These are phyloP conservation scores for Rhynchospora pubera DNA, from an alignment of 176 grass and related monocot species.

Conservation along the genomic window DNA sequence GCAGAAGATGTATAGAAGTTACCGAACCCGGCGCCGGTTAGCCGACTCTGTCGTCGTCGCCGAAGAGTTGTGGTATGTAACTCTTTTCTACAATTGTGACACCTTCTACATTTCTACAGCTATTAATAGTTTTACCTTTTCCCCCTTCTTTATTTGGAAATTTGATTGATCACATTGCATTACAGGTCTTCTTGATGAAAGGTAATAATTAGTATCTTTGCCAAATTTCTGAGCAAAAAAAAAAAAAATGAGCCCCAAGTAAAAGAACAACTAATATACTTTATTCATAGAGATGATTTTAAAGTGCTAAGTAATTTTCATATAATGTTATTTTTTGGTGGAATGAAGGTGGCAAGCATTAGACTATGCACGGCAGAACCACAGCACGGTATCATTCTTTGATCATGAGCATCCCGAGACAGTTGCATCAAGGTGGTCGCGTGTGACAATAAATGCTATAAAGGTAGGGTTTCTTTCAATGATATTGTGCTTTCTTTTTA, in stretches of 20 bases:
- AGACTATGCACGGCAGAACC: constrained; percentile 55
- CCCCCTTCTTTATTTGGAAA: neutral
- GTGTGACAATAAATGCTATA: constrained; percentile 70
- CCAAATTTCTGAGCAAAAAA: too few species aligned
- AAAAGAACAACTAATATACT: neutral
- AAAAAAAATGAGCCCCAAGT: neutral
- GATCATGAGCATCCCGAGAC: constrained; percentile 61
- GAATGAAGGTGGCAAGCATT: constrained; percentile 69
- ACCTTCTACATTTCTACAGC: neutral
- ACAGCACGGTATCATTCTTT: constrained; percentile 85
- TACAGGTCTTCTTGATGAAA: neutral
- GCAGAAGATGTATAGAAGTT: constrained; percentile 18
- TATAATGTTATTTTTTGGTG: neutral
- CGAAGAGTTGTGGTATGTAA: constrained; percentile 16
- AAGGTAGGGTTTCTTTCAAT: constrained; percentile 34
- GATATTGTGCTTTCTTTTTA: neutral
- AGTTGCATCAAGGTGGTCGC: constrained; percentile 67
- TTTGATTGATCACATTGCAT: neutral
- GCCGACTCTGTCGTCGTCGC: constrained; percentile 9
- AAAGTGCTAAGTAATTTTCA: neutral
- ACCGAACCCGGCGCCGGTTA: constrained; percentile 12
- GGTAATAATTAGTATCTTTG: too few species aligned
- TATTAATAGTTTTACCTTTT: neutral
- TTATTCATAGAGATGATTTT: neutral
- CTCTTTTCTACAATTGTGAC: too few species aligned